Percentiles rank a stretch among this genome's conserved stretches.
Conservation (phyloP, 768 basidiomycete genomes). For the Auriculariales sp. region DNA sequence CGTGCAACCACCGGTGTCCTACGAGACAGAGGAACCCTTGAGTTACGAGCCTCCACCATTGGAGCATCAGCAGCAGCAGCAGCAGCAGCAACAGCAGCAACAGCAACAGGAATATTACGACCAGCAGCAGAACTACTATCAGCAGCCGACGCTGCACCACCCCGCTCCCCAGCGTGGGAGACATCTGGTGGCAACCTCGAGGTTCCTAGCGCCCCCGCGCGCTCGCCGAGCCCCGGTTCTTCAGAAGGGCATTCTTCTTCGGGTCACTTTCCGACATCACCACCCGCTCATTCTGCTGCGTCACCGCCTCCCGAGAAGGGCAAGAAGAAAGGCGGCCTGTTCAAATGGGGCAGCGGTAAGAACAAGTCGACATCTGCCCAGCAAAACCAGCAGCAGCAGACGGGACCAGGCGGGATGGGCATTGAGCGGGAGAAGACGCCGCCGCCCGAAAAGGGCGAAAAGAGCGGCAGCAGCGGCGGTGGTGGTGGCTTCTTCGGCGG, state of each 20-base stretch:
- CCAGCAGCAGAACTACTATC: neutral
- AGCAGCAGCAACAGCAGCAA: constrained; percentile 20
- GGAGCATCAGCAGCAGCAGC: constrained; percentile 56
- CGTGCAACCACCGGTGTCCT: neutral
- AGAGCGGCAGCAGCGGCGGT: no score
- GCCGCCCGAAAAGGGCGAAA: constrained; percentile 56
- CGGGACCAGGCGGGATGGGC: constrained; percentile 19
- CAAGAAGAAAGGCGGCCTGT: constrained; percentile 51
- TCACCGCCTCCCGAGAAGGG: constrained; percentile 26
- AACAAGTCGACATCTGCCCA: constrained; percentile 14
- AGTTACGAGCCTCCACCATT: constrained; percentile 18
- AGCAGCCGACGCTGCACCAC: constrained; percentile 2
- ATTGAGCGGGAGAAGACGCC: constrained; percentile 26
- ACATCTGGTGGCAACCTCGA: constrained; percentile 1
- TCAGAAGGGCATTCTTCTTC: neutral
- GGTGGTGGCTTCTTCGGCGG: constrained; percentile 75
- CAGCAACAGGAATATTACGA: constrained; percentile 2
- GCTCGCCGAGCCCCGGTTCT: neutral
- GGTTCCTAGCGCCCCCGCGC: constrained; percentile 12
- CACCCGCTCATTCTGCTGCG: constrained; percentile 15
- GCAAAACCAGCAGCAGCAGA: constrained; percentile 26
- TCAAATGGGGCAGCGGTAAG: constrained; percentile 61
- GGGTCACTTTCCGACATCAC: neutral
- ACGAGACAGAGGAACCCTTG: constrained; percentile 17
- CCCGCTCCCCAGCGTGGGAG: constrained; percentile 8